Evolutionary conservation across 108 stramenopile genomes (phyloP), one percentile per base, ranked within the genome.

Genomic region (Asterionellopsis glacialis): DNA sequence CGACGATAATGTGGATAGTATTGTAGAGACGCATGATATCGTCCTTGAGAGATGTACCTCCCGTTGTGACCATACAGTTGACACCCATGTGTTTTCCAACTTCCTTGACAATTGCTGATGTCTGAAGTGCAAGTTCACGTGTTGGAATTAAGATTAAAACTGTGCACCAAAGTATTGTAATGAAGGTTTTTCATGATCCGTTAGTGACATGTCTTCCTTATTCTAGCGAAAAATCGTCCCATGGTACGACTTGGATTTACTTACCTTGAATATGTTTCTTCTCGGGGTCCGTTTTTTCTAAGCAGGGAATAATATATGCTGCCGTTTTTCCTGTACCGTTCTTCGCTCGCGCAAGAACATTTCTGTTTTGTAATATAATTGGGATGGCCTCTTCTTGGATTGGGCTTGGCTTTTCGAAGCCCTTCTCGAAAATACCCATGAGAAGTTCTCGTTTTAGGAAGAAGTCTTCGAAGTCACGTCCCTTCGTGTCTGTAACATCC

Each of bases 371-470:
- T 50, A 98, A 73, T 57, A 97, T 93, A 63, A 97, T 96, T 23
- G 98, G 98, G 59, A 99, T 97, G 14, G 95, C 97, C 69, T 97
- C 96, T 69, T 99, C 97, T 75, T 99, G 98, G 44, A 99, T 94
- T 24, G 97, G 97, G 40, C 86, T 87, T n/a, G 98, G 98, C 61
- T 91, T 85, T 65, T 99, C 98, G 53, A 98, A 99, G 16, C 98
- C 98, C 81, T 97, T 97, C 74, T 99, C 97, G 68, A 97, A 98
- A 48, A 99, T 98, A 38, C 97, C 98, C 97, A 97, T 98, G 43
- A 99, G 74, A 10, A 98, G 85, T 67, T 97, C 97, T 48, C 90
- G 79, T 77, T 94, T 90, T 57, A 96, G 80, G 66, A 94, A 97
- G 72, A 97, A 98, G 70, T 99, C 98, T 83, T 97, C 96, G 66